Evolutionary conservation across 2,329 filamentous ascomycete genomes (phyloP).

Genomic region (Colletotrichum higginsianum): DNA sequence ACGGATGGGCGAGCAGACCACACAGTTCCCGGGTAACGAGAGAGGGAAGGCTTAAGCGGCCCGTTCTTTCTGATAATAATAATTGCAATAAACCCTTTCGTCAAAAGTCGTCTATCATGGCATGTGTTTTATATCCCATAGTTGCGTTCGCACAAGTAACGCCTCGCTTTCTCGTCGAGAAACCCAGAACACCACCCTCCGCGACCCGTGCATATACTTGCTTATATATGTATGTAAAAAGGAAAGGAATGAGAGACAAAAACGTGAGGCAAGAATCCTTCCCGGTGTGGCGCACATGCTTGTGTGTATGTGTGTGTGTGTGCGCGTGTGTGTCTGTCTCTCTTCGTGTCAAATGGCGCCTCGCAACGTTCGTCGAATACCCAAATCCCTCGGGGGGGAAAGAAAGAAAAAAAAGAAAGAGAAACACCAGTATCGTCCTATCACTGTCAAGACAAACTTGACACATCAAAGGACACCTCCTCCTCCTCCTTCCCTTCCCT

Average conservation of each 20-base stretch:
- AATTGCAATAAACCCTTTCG: background rate
- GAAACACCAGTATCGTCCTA: too few species aligned
- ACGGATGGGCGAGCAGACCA: too few species aligned
- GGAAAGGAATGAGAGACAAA: background rate
- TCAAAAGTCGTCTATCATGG: conserved; percentile 15
- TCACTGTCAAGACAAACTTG: too few species aligned
- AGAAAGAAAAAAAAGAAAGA: too few species aligned
- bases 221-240: background rate
- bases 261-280: background rate
- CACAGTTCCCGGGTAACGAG: background rate
- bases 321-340: too few species aligned
- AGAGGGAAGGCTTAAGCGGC: background rate
- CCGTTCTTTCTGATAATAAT: conserved; percentile 14
- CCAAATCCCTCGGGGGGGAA: too few species aligned
- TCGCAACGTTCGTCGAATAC: too few species aligned
- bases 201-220: too few species aligned
- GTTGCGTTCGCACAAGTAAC: background rate
- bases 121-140: background rate
- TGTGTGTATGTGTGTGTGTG: background rate
- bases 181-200: background rate
- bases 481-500: too few species aligned
- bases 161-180: background rate
- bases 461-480: too few species aligned
- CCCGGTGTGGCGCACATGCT: background rate
- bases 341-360: too few species aligned